These are phyloP conservation scores for Coelastrella sp. DNA, from an alignment of 139 green algal species.

Conservation along the genomic window DNA sequence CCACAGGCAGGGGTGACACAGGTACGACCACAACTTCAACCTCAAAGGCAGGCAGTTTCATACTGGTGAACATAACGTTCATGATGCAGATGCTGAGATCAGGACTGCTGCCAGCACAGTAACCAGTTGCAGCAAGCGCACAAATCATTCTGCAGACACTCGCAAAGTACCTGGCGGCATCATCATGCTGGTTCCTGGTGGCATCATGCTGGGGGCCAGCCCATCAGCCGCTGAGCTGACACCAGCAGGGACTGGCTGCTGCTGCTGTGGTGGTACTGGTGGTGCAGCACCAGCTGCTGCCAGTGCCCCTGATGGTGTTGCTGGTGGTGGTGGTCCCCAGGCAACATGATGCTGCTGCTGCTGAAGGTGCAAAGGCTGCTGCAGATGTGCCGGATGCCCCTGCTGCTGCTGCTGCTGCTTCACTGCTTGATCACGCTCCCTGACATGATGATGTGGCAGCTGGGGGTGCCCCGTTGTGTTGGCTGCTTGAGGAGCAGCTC, in stretches of 20 bases:
- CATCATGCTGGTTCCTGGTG: background rate
- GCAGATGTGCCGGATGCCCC: background rate
- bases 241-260: background rate
- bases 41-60: too few species aligned
- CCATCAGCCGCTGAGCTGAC: background rate
- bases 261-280: background rate
- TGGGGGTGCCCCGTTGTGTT: background rate
- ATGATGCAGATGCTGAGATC: too few species aligned
- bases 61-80: too few species aligned
- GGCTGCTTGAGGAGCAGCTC: background rate
- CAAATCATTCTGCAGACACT: too few species aligned
- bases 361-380: background rate
- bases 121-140: background rate
- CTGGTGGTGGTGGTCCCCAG: background rate
- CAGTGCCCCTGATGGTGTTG: background rate
- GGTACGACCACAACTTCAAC: too few species aligned
- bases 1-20: too few species aligned
- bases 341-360: slow-evolving; percentile 29
- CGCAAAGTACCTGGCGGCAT: background rate
- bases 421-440: background rate
- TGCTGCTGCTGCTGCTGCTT: background rate
- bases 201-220: background rate
- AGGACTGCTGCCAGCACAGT: background rate
- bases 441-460: background rate
- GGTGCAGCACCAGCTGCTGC: background rate